Conservation (phyloP, 75 land plant species). For the Selaginella moellendorffii region DNA sequence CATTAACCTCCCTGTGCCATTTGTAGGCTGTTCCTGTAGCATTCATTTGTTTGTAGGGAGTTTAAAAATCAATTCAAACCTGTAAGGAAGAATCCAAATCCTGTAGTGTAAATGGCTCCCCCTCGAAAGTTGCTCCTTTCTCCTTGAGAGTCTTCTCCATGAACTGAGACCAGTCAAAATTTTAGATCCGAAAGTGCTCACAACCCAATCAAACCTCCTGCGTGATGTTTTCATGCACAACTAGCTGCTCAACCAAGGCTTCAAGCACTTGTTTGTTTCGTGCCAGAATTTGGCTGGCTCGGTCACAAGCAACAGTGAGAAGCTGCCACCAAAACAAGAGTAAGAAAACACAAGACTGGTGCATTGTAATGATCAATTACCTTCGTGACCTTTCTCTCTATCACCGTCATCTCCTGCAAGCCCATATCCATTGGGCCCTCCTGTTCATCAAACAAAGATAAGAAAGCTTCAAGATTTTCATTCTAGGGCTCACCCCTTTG, state of each 20-base stretch:
- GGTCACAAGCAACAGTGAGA: slow-evolving; percentile 55
- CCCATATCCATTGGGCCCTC: background rate
- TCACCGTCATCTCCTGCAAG: background rate
- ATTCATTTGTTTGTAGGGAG: no score
- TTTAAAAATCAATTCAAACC: no score
- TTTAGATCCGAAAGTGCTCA: background rate
- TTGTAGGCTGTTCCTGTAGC: no score
- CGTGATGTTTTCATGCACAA: slow-evolving; percentile 15
- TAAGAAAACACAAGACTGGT: background rate
- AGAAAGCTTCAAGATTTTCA: background rate
- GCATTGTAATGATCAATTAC: slow-evolving; percentile 21
- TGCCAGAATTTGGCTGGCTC: slow-evolving; percentile 52
- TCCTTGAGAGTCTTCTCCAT: slow-evolving; percentile 30
- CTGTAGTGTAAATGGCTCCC: slow-evolving; percentile 45
- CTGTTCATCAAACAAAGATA: background rate
- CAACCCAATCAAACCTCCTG: background rate
- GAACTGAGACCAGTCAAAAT: background rate
- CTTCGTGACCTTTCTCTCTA: slow-evolving; percentile 19
- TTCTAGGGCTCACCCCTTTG: background rate
- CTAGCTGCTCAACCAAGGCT: slow-evolving; percentile 55
- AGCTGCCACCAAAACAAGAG: slow-evolving; percentile 23
- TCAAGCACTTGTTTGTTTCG: slow-evolving; percentile 47
- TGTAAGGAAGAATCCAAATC: no score
- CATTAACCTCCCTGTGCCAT: no score
- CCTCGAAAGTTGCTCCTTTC: slow-evolving; percentile 40